A percentile compares a stretch with the other conserved stretches of the same genome.
Conservation (phyloP, 495 filamentous ascomycete species). For the Thermochaetoides thermophila region DNA sequence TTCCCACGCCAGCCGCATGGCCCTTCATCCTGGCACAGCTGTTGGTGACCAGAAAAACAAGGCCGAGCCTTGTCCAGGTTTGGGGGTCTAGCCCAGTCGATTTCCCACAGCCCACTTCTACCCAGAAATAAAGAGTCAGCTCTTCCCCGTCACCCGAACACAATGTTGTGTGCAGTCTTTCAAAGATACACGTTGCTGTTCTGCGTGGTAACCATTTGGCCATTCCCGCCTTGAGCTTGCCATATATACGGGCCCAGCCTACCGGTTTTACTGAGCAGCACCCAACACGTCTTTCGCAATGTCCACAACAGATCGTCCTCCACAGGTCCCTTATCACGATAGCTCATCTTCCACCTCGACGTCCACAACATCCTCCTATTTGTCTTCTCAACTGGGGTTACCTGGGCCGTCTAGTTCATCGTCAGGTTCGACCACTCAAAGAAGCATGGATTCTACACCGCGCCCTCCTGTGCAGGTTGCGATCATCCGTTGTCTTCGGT, state of each 20-base stretch:
- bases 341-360: conserved; percentile 25
- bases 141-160: conserved; percentile 3
- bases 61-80: conserved; percentile 12
- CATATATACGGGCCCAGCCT: no score
- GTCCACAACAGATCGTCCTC: conserved; percentile 17
- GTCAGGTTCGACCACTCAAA: conserved; percentile 11
- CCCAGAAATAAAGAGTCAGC: conserved; percentile 4
- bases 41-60: conserved; percentile 3
- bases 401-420: conserved; percentile 7
- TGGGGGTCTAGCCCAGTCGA: conserved; percentile 15
- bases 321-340: conserved; percentile 21
- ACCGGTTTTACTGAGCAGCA: no score
- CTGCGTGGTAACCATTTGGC: no score
- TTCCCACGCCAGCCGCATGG: conserved; percentile 3
- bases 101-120: background rate
- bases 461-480: conserved; percentile 29
- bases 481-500: conserved; percentile 39
- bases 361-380: conserved; percentile 12
- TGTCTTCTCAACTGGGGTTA: no score
- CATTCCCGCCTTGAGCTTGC: no score
- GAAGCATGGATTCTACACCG: conserved; percentile 27
- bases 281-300: conserved; percentile 10
- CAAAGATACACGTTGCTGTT: no score
- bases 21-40: conserved; percentile 2
- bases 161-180: no score